Evolutionary conservation across 805 yeast species (phyloP).

Genomic region (Lipomyces kockii): DNA sequence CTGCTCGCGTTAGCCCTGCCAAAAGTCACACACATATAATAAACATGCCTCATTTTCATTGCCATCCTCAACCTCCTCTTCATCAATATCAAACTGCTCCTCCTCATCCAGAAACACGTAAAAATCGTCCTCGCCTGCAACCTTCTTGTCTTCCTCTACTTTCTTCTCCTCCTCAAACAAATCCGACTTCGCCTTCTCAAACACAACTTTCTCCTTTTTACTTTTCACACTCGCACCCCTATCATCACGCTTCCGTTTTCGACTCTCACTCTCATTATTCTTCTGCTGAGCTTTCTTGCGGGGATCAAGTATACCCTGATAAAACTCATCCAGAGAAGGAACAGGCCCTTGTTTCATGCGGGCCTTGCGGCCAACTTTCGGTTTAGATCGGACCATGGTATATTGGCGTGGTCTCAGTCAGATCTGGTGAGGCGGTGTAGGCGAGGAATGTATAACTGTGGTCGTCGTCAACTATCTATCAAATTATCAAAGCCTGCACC

Average conservation of each 20-base stretch:
- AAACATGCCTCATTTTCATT: conserved; percentile 50
- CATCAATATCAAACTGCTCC: conserved; percentile 54
- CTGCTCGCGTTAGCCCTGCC: neutral
- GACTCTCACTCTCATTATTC: conserved; percentile 39
- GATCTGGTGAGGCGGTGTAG: neutral
- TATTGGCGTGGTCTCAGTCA: neutral
- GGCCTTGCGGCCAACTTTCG: conserved; percentile 85
- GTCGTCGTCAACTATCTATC: too few species aligned
- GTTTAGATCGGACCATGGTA: neutral
- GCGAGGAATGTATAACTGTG: neutral
- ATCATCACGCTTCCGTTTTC: conserved; percentile 33
- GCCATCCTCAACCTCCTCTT: conserved; percentile 53
- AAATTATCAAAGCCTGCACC: neutral
- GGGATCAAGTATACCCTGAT: conserved; percentile 53
- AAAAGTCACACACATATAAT: conserved; percentile 32
- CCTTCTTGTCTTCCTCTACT: conserved; percentile 49
- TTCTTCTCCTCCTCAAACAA: neutral
- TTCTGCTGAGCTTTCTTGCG: conserved; percentile 42
- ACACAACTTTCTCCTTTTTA: conserved; percentile 21
- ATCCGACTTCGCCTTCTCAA: conserved; percentile 38
- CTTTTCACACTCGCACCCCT: conserved; percentile 45
- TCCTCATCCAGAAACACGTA: conserved; percentile 37
- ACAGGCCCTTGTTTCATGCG: conserved; percentile 93
- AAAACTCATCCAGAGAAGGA: conserved; percentile 84
- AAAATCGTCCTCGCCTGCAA: conserved; percentile 31